These are phyloP conservation scores for Penicillium goetzii DNA, from an alignment of 495 filamentous ascomycete genomes.

Conservation along the genomic window DNA sequence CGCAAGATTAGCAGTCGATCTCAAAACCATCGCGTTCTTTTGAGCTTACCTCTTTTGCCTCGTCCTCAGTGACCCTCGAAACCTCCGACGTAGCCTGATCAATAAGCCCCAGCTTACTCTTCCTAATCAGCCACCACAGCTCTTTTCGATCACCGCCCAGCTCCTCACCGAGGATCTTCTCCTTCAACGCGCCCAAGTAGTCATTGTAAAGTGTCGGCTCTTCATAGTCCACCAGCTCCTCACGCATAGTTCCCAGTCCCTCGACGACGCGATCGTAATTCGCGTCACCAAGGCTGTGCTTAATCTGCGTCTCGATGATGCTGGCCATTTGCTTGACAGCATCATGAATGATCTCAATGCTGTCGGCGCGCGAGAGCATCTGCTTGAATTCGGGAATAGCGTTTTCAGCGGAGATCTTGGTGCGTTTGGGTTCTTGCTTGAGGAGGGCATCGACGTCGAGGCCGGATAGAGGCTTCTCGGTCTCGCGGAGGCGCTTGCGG, in stretches of 20 bases:
- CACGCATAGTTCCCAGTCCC: conserved; percentile 73
- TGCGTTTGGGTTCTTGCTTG: conserved; percentile 55
- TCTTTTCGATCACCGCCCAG: conserved; percentile 82
- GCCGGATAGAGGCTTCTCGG: conserved; percentile 84
- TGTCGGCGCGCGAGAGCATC: conserved; percentile 64
- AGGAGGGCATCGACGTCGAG: conserved; percentile 84
- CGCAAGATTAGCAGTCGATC: conserved; percentile 16
- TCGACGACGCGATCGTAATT: conserved; percentile 78
- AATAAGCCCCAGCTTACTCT: conserved; percentile 72
- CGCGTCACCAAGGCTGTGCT: conserved; percentile 71
- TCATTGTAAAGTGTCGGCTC: conserved; percentile 78
- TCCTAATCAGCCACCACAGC: conserved; percentile 77
- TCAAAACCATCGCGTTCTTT: background rate
- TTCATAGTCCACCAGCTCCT: conserved; percentile 76
- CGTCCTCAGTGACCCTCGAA: conserved; percentile 66
- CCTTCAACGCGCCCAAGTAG: conserved; percentile 71
- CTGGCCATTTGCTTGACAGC: conserved; percentile 73
- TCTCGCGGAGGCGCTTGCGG: conserved; percentile 67
- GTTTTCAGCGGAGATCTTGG: conserved; percentile 75
- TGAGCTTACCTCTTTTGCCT: conserved; percentile 62
- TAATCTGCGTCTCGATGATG: conserved; percentile 71
- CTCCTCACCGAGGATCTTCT: conserved; percentile 67
- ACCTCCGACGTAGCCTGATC: conserved; percentile 60
- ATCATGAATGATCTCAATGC: conserved; percentile 63
- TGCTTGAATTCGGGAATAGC: conserved; percentile 93